Evolutionary conservation across 2,329 filamentous ascomycete species (phyloP).

Genomic region (Epichloe baconii): DNA sequence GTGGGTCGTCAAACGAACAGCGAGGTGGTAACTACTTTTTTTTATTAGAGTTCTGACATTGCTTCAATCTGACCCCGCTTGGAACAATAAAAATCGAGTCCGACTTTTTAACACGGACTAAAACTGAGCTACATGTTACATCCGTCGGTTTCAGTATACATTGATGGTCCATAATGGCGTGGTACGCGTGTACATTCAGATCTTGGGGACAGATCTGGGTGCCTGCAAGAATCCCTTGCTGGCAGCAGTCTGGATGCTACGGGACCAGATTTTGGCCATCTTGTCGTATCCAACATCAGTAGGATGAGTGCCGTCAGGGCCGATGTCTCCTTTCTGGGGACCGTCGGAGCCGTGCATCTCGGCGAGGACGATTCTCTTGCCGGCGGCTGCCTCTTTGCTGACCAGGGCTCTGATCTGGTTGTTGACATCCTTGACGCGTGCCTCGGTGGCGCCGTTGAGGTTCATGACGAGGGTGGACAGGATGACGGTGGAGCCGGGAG

Average conservation of each 20-base stretch:
- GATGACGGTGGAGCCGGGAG: conserved; percentile 21
- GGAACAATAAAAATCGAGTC: too few relatives aligned
- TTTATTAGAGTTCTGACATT: too few relatives aligned
- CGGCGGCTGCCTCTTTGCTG: conserved; percentile 13
- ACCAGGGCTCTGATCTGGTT: conserved; percentile 18
- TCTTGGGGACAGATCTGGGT: conserved; percentile 5
- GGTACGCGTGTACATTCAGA: neutral
- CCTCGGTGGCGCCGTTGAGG: conserved; percentile 14
- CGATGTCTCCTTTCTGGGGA: conserved; percentile 19
- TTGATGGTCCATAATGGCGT: too few relatives aligned
- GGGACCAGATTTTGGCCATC: conserved; percentile 27
- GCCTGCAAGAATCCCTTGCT: conserved; percentile 12
- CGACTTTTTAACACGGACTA: too few relatives aligned
- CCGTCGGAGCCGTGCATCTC: conserved; percentile 25
- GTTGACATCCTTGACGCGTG: conserved; percentile 21
- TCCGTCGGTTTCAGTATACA: too few relatives aligned
- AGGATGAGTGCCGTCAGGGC: conserved; percentile 26
- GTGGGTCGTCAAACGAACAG: too few relatives aligned
- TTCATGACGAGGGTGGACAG: conserved; percentile 26
- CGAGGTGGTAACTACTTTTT: too few relatives aligned
- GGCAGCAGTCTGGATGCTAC: conserved; percentile 15
- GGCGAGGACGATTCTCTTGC: conserved; percentile 23
- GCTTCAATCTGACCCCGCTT: too few relatives aligned
- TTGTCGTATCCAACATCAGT: conserved; percentile 25
- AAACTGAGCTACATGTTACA: too few relatives aligned